phyloP scores from a whole-genome alignment of 2,329 filamentous ascomycete species.

The Akanthomyces muscarius region DNA sequence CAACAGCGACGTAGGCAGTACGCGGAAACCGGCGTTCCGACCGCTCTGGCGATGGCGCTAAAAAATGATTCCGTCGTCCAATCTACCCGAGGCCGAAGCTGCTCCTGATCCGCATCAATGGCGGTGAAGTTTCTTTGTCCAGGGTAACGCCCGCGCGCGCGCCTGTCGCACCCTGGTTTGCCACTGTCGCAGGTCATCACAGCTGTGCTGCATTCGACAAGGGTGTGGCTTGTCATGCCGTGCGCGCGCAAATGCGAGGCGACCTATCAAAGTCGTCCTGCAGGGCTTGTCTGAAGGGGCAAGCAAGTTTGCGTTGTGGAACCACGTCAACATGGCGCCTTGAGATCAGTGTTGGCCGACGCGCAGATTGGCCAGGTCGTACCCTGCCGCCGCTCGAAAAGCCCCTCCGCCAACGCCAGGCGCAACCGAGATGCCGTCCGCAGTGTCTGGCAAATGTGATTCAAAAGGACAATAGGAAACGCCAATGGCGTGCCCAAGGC shows the following conservation, averaged over 20 bases:
- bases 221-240: not conserved
- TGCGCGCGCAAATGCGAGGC: not conserved
- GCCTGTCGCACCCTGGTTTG: not conserved
- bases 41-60: not conserved
- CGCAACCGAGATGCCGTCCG: not conserved
- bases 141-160: not conserved
- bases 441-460: not conserved
- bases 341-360: not conserved
- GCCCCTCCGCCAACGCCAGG: not conserved
- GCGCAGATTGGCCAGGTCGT: not conserved
- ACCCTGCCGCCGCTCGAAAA: not conserved
- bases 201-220: too few relatives aligned
- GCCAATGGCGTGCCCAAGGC: not conserved
- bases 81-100: not conserved
- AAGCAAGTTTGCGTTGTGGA: slow-evolving; percentile 11
- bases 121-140: not conserved
- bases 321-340: not conserved
- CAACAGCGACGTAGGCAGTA: not conserved
- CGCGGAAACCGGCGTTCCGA: too few relatives aligned
- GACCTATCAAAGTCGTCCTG: not conserved
- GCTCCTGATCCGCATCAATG: not conserved
- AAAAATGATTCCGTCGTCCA: not conserved
- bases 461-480: not conserved
- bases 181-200: not conserved
- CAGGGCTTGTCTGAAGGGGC: not conserved